phyloP scores from a whole-genome alignment of 2,329 filamentous ascomycete species.

The Sphaerulina populicola region DNA sequence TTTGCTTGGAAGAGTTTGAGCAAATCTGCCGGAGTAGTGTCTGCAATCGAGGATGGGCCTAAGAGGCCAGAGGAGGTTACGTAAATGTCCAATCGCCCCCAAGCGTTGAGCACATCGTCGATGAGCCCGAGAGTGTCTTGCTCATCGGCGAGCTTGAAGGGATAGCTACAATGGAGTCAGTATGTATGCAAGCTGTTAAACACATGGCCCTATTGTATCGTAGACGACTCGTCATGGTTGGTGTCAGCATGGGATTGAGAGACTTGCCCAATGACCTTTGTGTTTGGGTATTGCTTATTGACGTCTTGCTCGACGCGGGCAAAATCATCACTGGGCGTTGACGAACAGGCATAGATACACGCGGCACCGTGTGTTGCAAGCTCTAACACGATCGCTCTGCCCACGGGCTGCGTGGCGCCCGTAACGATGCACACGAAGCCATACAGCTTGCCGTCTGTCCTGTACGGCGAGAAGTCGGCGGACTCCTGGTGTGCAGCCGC shows the following conservation, averaged over 20 bases:
- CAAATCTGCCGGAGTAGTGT: slow-evolving; percentile 50
- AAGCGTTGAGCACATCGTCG: slow-evolving; percentile 55
- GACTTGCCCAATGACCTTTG: slow-evolving; percentile 46
- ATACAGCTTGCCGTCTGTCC: slow-evolving; percentile 53
- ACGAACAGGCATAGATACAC: slow-evolving; percentile 54
- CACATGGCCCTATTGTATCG: no score
- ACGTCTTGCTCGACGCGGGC: slow-evolving; percentile 38
- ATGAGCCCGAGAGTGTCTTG: slow-evolving; percentile 53
- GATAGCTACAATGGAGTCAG: slow-evolving; percentile 35
- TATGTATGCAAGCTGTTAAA: no score
- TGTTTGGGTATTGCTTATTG: slow-evolving; percentile 45
- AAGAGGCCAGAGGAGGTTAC: slow-evolving; percentile 51
- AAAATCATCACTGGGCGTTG: slow-evolving; percentile 37
- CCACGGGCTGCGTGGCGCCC: slow-evolving; percentile 53
- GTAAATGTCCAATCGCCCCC: slow-evolving; percentile 54
- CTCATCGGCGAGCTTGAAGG: slow-evolving; percentile 51
- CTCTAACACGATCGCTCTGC: slow-evolving; percentile 52
- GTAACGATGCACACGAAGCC: slow-evolving; percentile 59
- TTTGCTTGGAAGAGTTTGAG: slow-evolving; percentile 54
- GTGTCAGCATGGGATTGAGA: no score
- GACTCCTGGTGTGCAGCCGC: slow-evolving; percentile 10
- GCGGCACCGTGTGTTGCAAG: slow-evolving; percentile 57
- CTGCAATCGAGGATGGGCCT: slow-evolving; percentile 49
- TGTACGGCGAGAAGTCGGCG: slow-evolving; percentile 47
- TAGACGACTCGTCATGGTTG: no score